phyloP scores from a whole-genome alignment of 495 filamentous ascomycete genomes.

The Acidomyces sp. region DNA sequence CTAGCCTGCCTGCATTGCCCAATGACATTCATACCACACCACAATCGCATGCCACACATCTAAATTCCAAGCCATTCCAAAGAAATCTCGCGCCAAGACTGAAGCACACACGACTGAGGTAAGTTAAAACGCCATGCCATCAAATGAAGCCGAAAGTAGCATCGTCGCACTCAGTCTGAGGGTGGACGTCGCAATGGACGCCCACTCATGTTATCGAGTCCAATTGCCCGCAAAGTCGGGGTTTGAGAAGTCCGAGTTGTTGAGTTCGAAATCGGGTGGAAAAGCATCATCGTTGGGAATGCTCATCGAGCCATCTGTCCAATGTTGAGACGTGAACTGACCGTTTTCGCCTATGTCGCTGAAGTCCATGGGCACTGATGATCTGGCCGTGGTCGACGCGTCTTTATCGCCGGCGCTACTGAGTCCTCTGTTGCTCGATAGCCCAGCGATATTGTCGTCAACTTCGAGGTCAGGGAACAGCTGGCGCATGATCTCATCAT shows the following conservation, averaged over 20 bases:
- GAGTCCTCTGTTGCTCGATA: too few relatives aligned
- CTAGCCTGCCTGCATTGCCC: too few relatives aligned
- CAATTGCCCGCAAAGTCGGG: conserved; percentile 10
- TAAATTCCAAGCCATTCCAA: too few relatives aligned
- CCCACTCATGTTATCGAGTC: conserved; percentile 15
- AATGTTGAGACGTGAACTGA: conserved; percentile 11
- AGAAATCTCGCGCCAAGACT: too few relatives aligned
- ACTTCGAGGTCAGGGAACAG: conserved; percentile 18
- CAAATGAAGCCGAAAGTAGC: not conserved
- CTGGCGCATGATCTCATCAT: conserved; percentile 12
- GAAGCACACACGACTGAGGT: too few relatives aligned
- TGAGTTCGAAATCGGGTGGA: conserved; percentile 6
- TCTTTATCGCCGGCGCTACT: not conserved
- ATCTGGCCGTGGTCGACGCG: not conserved
- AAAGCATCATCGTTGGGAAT: conserved; percentile 13
- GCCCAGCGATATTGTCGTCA: not conserved
- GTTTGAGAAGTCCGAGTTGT: conserved; percentile 11
- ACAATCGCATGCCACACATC: too few relatives aligned
- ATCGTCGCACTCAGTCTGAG: conserved; percentile 9
- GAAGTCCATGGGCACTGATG: conserved; percentile 2
- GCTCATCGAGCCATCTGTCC: conserved; percentile 15
- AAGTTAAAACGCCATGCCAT: too few relatives aligned
- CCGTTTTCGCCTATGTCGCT: conserved; percentile 4
- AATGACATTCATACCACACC: too few relatives aligned
- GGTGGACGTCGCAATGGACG: conserved; percentile 11